phyloP scores from a whole-genome alignment of 306 rosid genomes.

The Lablab purpureus region DNA sequence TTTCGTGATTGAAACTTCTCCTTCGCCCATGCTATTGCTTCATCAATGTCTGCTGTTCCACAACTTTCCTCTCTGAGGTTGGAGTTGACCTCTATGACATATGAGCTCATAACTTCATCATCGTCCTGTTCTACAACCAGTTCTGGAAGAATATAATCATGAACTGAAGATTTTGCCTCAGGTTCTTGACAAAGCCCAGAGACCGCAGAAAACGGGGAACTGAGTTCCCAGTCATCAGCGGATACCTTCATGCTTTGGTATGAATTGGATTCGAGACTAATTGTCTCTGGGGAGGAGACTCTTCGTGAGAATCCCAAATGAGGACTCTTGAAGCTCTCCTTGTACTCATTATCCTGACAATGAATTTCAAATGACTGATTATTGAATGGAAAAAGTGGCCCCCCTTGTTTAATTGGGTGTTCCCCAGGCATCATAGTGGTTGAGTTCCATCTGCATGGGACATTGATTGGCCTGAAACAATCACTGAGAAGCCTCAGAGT shows the following conservation, averaged over 20 bases:
- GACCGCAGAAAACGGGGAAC: conserved; percentile 74
- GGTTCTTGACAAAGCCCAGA: conserved; percentile 73
- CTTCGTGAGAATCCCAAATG: conserved; percentile 61
- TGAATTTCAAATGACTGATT: conserved; percentile 54
- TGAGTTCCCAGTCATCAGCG: conserved; percentile 68
- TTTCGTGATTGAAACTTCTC: conserved; percentile 69
- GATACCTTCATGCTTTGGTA: conserved; percentile 65
- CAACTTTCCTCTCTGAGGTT: conserved; percentile 65
- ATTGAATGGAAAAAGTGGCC: conserved; percentile 46
- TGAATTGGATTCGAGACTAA: conserved; percentile 69
- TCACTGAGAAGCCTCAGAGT: conserved; percentile 44
- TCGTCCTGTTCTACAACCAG: conserved; percentile 53
- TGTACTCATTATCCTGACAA: conserved; percentile 54
- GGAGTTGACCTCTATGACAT: conserved; percentile 83
- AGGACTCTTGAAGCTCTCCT: conserved; percentile 52
- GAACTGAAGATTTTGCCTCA: conserved; percentile 58
- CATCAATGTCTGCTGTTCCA: conserved; percentile 70
- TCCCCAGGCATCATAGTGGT: conserved; percentile 60
- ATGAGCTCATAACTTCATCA: conserved; percentile 88
- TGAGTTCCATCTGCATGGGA: conserved; percentile 81
- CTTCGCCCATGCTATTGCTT: conserved; percentile 98
- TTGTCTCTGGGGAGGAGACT: conserved; percentile 77
- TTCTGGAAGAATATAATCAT: conserved; percentile 50
- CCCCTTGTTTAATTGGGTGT: conserved; percentile 57
- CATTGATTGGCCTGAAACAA: conserved; percentile 76